A percentile compares a stretch with the other conserved stretches of the same genome.
Evolutionary conservation across 441 rosid species (phyloP).

Genomic region (Omphalea diandra): DNA sequence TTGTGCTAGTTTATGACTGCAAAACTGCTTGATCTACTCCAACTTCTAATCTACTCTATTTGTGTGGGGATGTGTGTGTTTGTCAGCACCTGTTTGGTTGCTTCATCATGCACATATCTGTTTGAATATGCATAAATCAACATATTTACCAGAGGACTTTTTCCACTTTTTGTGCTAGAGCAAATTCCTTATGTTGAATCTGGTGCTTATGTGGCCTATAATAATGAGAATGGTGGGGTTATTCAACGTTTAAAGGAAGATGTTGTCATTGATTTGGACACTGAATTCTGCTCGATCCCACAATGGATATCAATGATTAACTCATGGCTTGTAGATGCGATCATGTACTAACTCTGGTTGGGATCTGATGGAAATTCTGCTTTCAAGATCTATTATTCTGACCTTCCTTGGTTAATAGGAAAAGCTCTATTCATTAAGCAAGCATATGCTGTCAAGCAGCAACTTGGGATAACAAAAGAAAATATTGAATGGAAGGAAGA

Average conservation of each 20-base stretch:
- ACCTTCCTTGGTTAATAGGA: conserved; percentile 88
- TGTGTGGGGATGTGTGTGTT: background rate
- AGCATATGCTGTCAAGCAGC: conserved; percentile 56
- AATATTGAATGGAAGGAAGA: conserved; percentile 57
- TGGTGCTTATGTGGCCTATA: conserved; percentile 76
- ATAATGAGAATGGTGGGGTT: conserved; percentile 86
- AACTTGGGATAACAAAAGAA: conserved; percentile 73
- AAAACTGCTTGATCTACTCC: background rate
- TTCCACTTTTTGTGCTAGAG: conserved; percentile 44
- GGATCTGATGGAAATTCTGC: conserved; percentile 66
- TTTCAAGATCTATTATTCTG: conserved; percentile 66
- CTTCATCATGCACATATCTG: background rate
- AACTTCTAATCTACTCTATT: background rate
- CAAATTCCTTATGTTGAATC: conserved; percentile 84
- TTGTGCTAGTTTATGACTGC: background rate
- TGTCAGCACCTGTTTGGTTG: background rate
- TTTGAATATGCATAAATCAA: background rate
- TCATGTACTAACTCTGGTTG: conserved; percentile 81
- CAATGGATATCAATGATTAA: conserved; percentile 79
- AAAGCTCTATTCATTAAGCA: conserved; percentile 66
- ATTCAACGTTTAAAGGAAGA: conserved; percentile 69
- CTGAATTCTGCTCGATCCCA: conserved; percentile 52
- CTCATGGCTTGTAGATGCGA: conserved; percentile 87
- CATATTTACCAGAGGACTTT: conserved; percentile 4
- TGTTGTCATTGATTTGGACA: conserved; percentile 68